phyloP scores from a whole-genome alignment of 176 grass and related monocot genomes.

The Areca catechu region DNA sequence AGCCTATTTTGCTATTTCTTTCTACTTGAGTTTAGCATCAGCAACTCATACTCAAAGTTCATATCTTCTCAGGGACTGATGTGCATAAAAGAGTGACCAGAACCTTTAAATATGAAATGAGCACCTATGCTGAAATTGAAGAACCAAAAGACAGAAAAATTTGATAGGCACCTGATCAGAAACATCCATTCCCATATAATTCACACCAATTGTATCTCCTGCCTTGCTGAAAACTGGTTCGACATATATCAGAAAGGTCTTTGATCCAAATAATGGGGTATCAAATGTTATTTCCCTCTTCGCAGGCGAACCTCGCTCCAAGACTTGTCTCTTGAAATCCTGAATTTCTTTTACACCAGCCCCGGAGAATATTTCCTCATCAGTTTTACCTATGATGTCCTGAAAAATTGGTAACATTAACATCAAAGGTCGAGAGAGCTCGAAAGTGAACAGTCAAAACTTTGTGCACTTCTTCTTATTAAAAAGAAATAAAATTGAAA shows the following conservation, averaged over 20 bases:
- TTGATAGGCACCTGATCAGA: conserved; percentile 65
- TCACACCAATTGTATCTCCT: conserved; percentile 67
- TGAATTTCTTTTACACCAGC: conserved; percentile 75
- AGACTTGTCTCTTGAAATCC: conserved; percentile 72
- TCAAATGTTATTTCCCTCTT: conserved; percentile 82
- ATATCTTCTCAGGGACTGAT: too few species aligned
- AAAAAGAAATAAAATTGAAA: too few species aligned
- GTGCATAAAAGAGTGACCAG: too few species aligned
- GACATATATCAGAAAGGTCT: conserved; percentile 88
- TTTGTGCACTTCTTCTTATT: too few species aligned
- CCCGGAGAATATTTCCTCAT: conserved; percentile 72
- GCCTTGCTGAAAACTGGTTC: conserved; percentile 80
- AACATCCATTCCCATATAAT: conserved; percentile 89
- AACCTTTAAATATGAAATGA: too few species aligned
- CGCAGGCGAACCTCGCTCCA: conserved; percentile 46
- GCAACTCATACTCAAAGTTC: too few species aligned
- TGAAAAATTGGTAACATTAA: conserved; percentile 28
- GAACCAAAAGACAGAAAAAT: conserved; percentile 9
- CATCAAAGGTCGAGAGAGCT: conserved; percentile 8
- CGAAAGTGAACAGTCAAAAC: neutral
- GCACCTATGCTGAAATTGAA: neutral
- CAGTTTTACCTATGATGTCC: conserved; percentile 96
- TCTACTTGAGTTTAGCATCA: too few species aligned
- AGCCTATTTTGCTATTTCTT: too few species aligned
- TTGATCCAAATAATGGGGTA: conserved; percentile 72